A percentile compares a stretch with the other conserved stretches of the same genome.
Evolutionary conservation across 305 asterid species (phyloP).

Genomic region (Rubia tinctorum): DNA sequence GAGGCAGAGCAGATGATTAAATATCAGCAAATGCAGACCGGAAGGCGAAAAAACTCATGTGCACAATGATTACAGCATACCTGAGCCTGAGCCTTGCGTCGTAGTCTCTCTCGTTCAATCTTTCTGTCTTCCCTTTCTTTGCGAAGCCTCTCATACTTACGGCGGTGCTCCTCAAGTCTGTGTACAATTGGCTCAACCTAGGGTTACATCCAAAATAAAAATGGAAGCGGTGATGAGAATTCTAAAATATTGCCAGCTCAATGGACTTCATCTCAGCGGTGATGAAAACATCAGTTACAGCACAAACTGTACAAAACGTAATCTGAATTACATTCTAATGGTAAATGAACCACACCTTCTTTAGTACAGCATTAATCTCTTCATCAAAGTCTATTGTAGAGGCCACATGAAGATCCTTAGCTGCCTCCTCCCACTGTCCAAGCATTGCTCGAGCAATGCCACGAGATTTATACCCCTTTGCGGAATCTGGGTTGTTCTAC

Average conservation of each 20-base stretch:
- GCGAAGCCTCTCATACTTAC: conserved; percentile 82
- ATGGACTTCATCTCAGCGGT: background rate
- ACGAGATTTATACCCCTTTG: conserved; percentile 97
- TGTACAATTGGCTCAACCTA: conserved; percentile 94
- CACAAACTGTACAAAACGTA: background rate
- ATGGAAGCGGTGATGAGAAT: background rate
- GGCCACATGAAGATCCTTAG: conserved; percentile 88
- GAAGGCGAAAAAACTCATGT: too few relatives aligned
- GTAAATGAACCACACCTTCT: conserved; percentile 51
- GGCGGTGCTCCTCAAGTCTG: conserved; percentile 84
- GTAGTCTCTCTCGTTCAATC: conserved; percentile 66
- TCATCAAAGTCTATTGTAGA: conserved; percentile 91
- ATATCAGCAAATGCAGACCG: conserved; percentile 8
- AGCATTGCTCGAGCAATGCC: conserved; percentile 89
- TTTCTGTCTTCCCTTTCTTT: conserved; percentile 79
- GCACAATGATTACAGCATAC: conserved; percentile 26
- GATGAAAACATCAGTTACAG: background rate
- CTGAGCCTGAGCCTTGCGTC: conserved; percentile 91
- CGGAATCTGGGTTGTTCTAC: conserved; percentile 96
- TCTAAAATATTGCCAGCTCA: background rate
- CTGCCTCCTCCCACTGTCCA: conserved; percentile 93
- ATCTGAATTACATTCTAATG: background rate
- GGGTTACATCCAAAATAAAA: conserved; percentile 10
- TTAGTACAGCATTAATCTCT: conserved; percentile 78
- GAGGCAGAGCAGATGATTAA: conserved; percentile 8